Evolutionary conservation across 2,329 filamentous ascomycete species (phyloP).

Genomic region (Paramyrothecium sp.): DNA sequence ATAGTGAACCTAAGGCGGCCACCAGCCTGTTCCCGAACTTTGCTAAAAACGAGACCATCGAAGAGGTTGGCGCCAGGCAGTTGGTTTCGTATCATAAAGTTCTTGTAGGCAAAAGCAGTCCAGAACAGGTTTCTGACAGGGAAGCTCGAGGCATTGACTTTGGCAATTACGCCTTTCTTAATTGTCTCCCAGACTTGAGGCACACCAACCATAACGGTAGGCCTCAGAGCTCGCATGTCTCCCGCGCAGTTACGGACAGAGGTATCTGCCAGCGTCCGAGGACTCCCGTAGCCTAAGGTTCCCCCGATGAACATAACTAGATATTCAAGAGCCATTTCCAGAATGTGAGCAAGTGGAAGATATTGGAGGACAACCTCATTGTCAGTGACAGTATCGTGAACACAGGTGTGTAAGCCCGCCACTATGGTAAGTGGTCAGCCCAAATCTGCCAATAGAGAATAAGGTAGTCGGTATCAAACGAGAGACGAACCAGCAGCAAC

Average conservation of each 20-base stretch:
- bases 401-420: conserved; percentile 73
- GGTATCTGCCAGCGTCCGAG: conserved; percentile 77
- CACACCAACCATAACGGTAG: conserved; percentile 80
- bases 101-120: conserved; percentile 54
- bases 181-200: conserved; percentile 89
- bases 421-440: conserved; percentile 41
- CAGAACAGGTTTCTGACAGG: conserved; percentile 75
- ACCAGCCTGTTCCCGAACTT: conserved; percentile 86
- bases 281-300: conserved; percentile 86
- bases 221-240: conserved; percentile 83
- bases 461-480: not conserved
- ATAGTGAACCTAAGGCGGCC: conserved; percentile 77
- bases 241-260: conserved; percentile 84
- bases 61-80: conserved; percentile 67
- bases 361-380: conserved; percentile 80
- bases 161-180: conserved; percentile 82
- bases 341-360: conserved; percentile 82
- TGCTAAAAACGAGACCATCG: conserved; percentile 79
- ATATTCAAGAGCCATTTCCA: conserved; percentile 90
- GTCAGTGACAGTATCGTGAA: conserved; percentile 74
- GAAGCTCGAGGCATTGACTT: conserved; percentile 67
- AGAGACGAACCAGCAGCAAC: conserved; percentile 5
- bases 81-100: conserved; percentile 47
- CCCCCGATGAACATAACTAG: conserved; percentile 80
- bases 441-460: not conserved